Percentiles rank a stretch among this genome's conserved stretches.
These are phyloP conservation scores for Arctium minus DNA, from an alignment of 129 eudicot species.

Conservation along the genomic window DNA sequence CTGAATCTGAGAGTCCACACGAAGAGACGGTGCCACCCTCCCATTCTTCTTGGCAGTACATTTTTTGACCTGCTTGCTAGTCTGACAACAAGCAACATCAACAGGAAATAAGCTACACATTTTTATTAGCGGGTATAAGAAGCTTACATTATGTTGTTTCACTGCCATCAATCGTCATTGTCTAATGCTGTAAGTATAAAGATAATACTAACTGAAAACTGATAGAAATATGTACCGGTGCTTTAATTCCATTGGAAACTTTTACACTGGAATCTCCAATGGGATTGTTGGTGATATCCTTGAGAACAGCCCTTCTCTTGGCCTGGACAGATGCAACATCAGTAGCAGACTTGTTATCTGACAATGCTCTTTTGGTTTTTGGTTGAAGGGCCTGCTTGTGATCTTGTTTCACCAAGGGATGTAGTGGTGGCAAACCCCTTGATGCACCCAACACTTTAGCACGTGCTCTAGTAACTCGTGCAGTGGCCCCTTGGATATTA, in stretches of 20 bases:
- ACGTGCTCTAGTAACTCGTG: constrained; percentile 76
- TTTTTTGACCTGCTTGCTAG: constrained; percentile 40
- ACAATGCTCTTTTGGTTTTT: constrained; percentile 49
- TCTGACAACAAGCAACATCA: constrained; percentile 36
- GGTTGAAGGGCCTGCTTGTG: constrained; percentile 35
- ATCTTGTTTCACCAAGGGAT: constrained; percentile 35
- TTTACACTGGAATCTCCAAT: constrained; percentile 22
- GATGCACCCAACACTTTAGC: constrained; percentile 54
- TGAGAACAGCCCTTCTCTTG: constrained; percentile 72
- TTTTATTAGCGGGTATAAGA: neutral
- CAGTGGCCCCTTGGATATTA: constrained; percentile 35
- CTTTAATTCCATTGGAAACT: constrained; percentile 26
- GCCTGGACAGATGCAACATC: constrained; percentile 36
- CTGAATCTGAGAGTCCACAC: constrained; percentile 23
- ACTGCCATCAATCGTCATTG: neutral
- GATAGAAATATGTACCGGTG: constrained; percentile 35
- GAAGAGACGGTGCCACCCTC: constrained; percentile 34
- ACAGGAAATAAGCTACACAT: constrained; percentile 15
- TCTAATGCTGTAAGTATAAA: neutral
- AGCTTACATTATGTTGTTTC: neutral
- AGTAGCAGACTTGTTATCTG: constrained; percentile 31
- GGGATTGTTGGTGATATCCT: constrained; percentile 59
- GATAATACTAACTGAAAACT: constrained; percentile 1
- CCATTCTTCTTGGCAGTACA: constrained; percentile 34
- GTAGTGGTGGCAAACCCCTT: constrained; percentile 55